A percentile compares a stretch with the other conserved stretches of the same genome.
These are phyloP conservation scores for Bipolaris sorokiniana DNA, from an alignment of 2,329 filamentous ascomycete species.

Conservation along the genomic window DNA sequence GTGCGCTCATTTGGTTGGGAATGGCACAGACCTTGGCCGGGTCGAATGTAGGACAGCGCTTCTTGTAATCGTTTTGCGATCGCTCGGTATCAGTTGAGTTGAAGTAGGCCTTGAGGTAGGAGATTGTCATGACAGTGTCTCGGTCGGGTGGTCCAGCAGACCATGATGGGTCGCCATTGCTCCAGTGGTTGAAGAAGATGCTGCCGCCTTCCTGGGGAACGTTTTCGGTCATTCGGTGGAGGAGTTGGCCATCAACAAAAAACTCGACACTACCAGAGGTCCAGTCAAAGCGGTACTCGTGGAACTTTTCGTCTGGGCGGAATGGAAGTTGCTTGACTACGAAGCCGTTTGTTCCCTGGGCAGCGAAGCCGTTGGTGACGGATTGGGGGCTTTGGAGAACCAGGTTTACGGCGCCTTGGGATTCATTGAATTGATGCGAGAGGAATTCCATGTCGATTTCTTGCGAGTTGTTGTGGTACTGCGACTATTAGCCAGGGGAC, in stretches of 20 bases:
- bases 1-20: slow-evolving; percentile 39
- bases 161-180: slow-evolving; percentile 75
- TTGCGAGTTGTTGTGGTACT: slow-evolving; percentile 80
- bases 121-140: slow-evolving; percentile 69
- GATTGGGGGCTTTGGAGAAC: slow-evolving; percentile 74
- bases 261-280: slow-evolving; percentile 67
- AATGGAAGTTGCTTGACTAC: slow-evolving; percentile 66
- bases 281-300: slow-evolving; percentile 84
- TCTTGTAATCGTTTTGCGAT: slow-evolving; percentile 37
- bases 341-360: slow-evolving; percentile 65
- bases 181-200: slow-evolving; percentile 76
- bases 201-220: slow-evolving; percentile 68
- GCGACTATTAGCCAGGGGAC: slow-evolving; percentile 17
- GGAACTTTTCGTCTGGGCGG: slow-evolving; percentile 68
- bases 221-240: slow-evolving; percentile 63
- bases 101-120: slow-evolving; percentile 80
- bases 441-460: slow-evolving; percentile 85
- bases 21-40: slow-evolving; percentile 42
- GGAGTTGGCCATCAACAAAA: slow-evolving; percentile 67
- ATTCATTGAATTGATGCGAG: slow-evolving; percentile 67
- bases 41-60: slow-evolving; percentile 40
- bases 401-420: slow-evolving; percentile 69
- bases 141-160: slow-evolving; percentile 69
- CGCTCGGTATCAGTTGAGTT: slow-evolving; percentile 64
- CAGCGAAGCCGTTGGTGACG: slow-evolving; percentile 65